Percentiles rank a stretch among this genome's conserved stretches.
Evolutionary conservation across 345 rosid species (phyloP).

Genomic region (Pugionium dolabratum): DNA sequence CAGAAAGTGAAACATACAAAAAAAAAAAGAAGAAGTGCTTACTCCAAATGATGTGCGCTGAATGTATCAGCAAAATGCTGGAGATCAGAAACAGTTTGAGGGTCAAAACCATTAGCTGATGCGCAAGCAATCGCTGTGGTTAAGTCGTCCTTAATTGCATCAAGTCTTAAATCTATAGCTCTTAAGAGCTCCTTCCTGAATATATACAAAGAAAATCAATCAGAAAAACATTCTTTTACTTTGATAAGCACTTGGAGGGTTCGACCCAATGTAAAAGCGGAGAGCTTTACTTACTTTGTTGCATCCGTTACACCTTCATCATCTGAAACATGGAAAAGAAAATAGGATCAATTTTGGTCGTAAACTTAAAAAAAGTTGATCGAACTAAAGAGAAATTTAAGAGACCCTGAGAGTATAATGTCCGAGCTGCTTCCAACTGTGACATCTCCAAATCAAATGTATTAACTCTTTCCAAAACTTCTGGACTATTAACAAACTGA

Average conservation of each 20-base stretch:
- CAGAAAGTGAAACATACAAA: conserved; percentile 3
- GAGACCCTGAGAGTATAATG: conserved; percentile 76
- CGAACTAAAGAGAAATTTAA: not conserved
- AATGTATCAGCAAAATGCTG: conserved; percentile 73
- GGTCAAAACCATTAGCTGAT: conserved; percentile 77
- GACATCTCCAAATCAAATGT: conserved; percentile 85
- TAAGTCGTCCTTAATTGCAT: conserved; percentile 73
- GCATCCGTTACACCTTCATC: conserved; percentile 49
- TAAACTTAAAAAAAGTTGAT: conserved; percentile 1
- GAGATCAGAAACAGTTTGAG: conserved; percentile 64
- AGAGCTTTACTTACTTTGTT: conserved; percentile 48
- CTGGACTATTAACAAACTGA: conserved; percentile 82
- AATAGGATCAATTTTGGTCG: not conserved
- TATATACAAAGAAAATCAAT: conserved; percentile 6
- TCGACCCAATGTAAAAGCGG: conserved; percentile 28
- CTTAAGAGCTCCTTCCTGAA: conserved; percentile 86
- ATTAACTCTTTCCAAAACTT: conserved; percentile 75
- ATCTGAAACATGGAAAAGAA: conserved; percentile 28
- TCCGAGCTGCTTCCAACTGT: conserved; percentile 89
- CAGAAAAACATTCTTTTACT: conserved; percentile 2
- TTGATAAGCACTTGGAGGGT: no score
- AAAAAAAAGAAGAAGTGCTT: conserved; percentile 39
- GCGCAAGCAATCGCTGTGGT: conserved; percentile 65
- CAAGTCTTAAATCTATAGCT: conserved; percentile 88
- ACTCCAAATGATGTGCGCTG: conserved; percentile 76